Percentiles rank a stretch among this genome's conserved stretches.
These are phyloP conservation scores for Heliocybe sulcata DNA, from an alignment of 1,284 basidiomycete species.

Conservation along the genomic window DNA sequence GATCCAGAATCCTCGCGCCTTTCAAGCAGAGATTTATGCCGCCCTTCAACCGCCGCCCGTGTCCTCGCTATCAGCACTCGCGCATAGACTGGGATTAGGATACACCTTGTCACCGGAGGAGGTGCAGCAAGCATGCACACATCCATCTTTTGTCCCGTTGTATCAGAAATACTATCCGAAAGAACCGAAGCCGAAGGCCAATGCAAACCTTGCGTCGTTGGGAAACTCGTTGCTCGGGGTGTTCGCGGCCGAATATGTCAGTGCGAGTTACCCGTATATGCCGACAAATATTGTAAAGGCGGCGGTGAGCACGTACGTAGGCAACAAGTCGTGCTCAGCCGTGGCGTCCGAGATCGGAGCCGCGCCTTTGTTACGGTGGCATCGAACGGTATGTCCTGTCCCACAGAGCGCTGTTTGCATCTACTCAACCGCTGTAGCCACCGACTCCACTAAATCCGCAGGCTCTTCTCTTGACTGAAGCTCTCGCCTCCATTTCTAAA, in stretches of 20 bases:
- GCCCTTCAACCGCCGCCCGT: slow-evolving; percentile 63
- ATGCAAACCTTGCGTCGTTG: slow-evolving; percentile 73
- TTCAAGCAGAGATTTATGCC: slow-evolving; percentile 66
- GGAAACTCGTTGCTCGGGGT: slow-evolving; percentile 92
- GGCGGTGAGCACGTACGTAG: slow-evolving; percentile 87
- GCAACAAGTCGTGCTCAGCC: slow-evolving; percentile 74
- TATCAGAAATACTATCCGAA: slow-evolving; percentile 47
- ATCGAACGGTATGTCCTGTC: slow-evolving; percentile 66
- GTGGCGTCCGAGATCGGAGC: slow-evolving; percentile 83
- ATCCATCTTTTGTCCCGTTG: slow-evolving; percentile 63
- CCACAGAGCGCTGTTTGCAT: slow-evolving; percentile 23
- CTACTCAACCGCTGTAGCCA: slow-evolving; percentile 27
- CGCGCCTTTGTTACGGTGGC: slow-evolving; percentile 62
- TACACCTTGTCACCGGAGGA: slow-evolving; percentile 28
- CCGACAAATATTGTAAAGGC: slow-evolving; percentile 88
- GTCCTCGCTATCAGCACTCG: slow-evolving; percentile 67
- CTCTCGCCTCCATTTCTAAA: slow-evolving; percentile 69
- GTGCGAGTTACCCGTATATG: slow-evolving; percentile 83
- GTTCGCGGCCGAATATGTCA: slow-evolving; percentile 83
- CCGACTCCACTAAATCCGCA: slow-evolving; percentile 32
- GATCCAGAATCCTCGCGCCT: slow-evolving; percentile 33
- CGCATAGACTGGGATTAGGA: slow-evolving; percentile 65
- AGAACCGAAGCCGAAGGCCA: slow-evolving; percentile 49
- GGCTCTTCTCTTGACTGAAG: slow-evolving; percentile 60
- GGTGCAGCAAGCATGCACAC: slow-evolving; percentile 70